Base-by-base conservation (phyloP, 2,329 filamentous ascomycete genomes). In the Aspergillus ochraceus region DNA sequence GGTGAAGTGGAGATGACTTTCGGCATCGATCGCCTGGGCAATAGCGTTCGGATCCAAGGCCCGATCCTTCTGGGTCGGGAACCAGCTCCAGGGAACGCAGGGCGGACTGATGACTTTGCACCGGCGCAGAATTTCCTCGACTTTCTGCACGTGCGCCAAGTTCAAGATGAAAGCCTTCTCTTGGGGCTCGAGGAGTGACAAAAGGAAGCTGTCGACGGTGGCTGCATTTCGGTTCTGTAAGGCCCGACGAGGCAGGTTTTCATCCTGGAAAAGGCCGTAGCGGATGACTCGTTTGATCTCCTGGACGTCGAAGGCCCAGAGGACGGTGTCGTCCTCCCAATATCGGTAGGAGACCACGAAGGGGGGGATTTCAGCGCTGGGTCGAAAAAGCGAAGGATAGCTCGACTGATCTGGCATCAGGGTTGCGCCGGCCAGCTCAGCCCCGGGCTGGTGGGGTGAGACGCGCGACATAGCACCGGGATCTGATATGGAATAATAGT, bases 261-360 rank as follows among this genome's bases (percentile, higher is more conserved):
- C 67, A 46, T 77, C 71, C 4, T 63, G 63, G 60, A 75, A 78
- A 2, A 79, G 69, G 6, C 70, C 69, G 53, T 73, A 79, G 53
- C 73, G 73, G 36, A 78, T 73, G 9, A 76, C 69, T 26, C 71
- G 68, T 49, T 72, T 69, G 52, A 78, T 74, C 42, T 76, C 71
- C 10, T 71, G 66, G 30, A 72, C 67, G 26, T 77, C 72, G 52
- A 77, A 78, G 4, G 72, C 72, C 74, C 73, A 76, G 24, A 78
- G 68, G 6, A 76, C 67, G 1, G 74, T 72, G 0, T 77, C 76
- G 50, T 77, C 75, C 55, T 78, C 76, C 76, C 76, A 78, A 74
- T 75, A 78, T 52, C 71, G 71, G 59, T 75, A 77, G 2, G 67
- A 49, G 3, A 71, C 59, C 32, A 66, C 67, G 55, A 76, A 74